phyloP scores from a whole-genome alignment of 257 asterid genomes.

The Haberlea rhodopensis region DNA sequence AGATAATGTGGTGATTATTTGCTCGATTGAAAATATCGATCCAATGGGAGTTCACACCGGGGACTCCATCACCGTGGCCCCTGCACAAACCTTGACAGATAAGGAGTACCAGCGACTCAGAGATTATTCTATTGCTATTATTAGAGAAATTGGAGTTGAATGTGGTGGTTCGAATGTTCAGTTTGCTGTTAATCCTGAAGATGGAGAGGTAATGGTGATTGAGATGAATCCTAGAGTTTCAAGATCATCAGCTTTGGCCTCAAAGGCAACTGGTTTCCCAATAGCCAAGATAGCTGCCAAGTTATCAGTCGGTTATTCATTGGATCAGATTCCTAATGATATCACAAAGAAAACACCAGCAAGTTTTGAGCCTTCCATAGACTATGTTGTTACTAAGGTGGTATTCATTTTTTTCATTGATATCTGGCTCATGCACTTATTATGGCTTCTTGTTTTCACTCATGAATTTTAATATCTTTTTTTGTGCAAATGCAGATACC shows the following conservation, averaged over 20 bases:
- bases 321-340: constrained; percentile 98
- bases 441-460: neutral
- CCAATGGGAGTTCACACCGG: constrained; percentile 99
- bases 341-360: constrained; percentile 98
- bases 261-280: constrained; percentile 98
- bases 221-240: constrained; percentile 99
- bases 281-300: constrained; percentile 99
- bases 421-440: constrained; percentile 1
- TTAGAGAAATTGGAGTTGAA: constrained; percentile 97
- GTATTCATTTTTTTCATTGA: constrained; percentile 15
- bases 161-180: constrained; percentile 98
- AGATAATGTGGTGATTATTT: constrained; percentile 95
- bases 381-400: constrained; percentile 96
- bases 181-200: constrained; percentile 88
- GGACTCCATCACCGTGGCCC: constrained; percentile 97
- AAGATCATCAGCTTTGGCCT: constrained; percentile 94
- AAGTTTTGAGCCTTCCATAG: constrained; percentile 97
- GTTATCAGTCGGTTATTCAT: constrained; percentile 84
- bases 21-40: constrained; percentile 96
- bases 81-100: constrained; percentile 96
- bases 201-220: constrained; percentile 97
- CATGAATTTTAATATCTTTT: neutral
- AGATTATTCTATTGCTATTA: constrained; percentile 94
- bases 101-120: constrained; percentile 93
- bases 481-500: constrained; percentile 61